Base-by-base conservation (phyloP, 2,329 filamentous ascomycete species). In the Fusarium sambucinum region DNA sequence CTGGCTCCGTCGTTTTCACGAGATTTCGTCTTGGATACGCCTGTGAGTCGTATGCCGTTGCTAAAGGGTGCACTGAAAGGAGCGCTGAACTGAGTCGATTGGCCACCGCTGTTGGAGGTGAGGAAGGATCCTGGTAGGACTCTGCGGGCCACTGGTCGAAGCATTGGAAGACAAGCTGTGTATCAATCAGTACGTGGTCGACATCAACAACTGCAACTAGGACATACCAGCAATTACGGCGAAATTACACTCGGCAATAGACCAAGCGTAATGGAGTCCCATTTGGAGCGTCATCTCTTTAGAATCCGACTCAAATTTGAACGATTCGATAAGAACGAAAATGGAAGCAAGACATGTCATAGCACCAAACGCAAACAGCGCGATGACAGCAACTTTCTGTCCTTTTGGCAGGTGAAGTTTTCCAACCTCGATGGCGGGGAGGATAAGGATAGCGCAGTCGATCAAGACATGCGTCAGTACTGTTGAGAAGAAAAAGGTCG, bases 401-500 rank as follows among this genome's bases (percentile, higher is more conserved):
- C 67, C 64, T 2, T 40, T 62, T 0, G 70, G 75, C 3, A 79
- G 66, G 12, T 74, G 62, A 27, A 80, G 70, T n/a, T 74, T 74
- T 2, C 70, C 59, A 6, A 80, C 73, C 57, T 79, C 73, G 12
- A 77, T 66, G 3, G 74, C 58, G 1, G 78, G 78, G 0, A 80
- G 68, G 4, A 66, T 57, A 6, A 80, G 66, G 7, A 80, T 78
- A 2, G 63, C 62, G 21, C 77, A 46, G 21, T 80, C 78, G 17
- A 80, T 68, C 11, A 77, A 12, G 1, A 76, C 62, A 46, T 80
- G 78, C 2, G 73, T 71, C 13, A 77, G 37, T 2, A 76, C 73
- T 1, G 76, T 77, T 16, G 75, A 74, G 40, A 78, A 75, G 61
- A 78, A 78, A 27, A 77, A 79, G 0, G 73, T 73, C 16, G 70